A percentile compares a stretch with the other conserved stretches of the same genome.
These are phyloP conservation scores for Trichomonascus vanleenenianus DNA, from an alignment of 805 yeast genomes.

Conservation along the genomic window DNA sequence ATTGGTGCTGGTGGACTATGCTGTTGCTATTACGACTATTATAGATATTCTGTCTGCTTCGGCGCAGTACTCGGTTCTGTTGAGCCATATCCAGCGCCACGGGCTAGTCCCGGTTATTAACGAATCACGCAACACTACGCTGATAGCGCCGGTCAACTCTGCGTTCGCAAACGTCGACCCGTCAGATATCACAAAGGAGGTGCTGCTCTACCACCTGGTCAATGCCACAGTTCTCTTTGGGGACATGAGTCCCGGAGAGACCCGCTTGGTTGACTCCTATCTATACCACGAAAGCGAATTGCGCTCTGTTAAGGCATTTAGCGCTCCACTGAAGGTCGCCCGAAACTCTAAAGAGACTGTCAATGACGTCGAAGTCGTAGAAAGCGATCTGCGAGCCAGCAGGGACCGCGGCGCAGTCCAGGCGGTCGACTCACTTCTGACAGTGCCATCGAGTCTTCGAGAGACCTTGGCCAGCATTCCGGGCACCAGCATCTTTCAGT, in stretches of 20 bases:
- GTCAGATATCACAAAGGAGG: constrained; percentile 15
- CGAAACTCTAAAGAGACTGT: constrained; percentile 3
- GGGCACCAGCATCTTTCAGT: constrained; percentile 4
- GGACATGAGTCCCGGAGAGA: constrained; percentile 18
- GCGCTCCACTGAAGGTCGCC: not conserved
- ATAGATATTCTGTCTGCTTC: constrained; percentile 63
- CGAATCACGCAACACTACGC: constrained; percentile 51
- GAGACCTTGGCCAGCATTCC: constrained; percentile 6
- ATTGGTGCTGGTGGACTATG: too few relatives aligned
- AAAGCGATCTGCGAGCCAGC: constrained; percentile 48
- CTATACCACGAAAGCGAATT: constrained; percentile 3
- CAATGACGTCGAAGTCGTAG: constrained; percentile 40
- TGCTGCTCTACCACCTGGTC: constrained; percentile 28
- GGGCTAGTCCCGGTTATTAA: constrained; percentile 60
- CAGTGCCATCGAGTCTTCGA: constrained; percentile 22
- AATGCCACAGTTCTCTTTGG: constrained; percentile 26
- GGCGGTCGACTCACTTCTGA: constrained; percentile 42
- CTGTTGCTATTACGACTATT: constrained; percentile 23
- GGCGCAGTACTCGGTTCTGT: constrained; percentile 58
- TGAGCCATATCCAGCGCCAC: constrained; percentile 51
- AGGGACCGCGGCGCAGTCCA: constrained; percentile 62
- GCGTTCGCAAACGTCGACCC: constrained; percentile 41
- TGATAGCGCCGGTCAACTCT: constrained; percentile 75
- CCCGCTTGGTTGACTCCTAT: constrained; percentile 7
- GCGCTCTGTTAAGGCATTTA: not conserved